These are phyloP conservation scores for Exutisphaerella laricina DNA, from an alignment of 2,329 filamentous ascomycete genomes.

Conservation along the genomic window DNA sequence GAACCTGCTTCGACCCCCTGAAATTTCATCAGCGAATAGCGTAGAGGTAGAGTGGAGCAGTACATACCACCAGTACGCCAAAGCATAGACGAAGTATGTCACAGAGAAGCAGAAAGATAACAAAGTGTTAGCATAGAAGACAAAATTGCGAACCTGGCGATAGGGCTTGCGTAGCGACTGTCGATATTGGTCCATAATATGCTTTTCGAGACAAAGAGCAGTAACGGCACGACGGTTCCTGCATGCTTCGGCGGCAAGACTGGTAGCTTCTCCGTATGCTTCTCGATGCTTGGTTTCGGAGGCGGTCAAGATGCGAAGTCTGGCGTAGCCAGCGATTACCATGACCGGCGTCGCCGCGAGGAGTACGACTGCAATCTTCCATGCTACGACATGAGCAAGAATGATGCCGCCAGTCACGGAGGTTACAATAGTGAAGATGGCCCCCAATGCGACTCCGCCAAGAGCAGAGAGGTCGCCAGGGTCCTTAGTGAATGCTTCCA, in stretches of 20 bases:
- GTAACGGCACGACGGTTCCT: slow-evolving; percentile 58
- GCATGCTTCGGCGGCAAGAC: slow-evolving; percentile 62
- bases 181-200: slow-evolving; percentile 36
- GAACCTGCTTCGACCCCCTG: slow-evolving; percentile 39
- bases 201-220: slow-evolving; percentile 38
- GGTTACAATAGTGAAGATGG: slow-evolving; percentile 45
- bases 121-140: slow-evolving; percentile 37
- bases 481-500: slow-evolving; percentile 45
- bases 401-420: slow-evolving; percentile 46
- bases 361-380: slow-evolving; percentile 48
- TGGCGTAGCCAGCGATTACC: slow-evolving; percentile 42
- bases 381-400: slow-evolving; percentile 44
- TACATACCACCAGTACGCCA: slow-evolving; percentile 45
- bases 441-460: slow-evolving; percentile 47
- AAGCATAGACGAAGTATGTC: slow-evolving; percentile 45
- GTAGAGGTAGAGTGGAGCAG: background rate
- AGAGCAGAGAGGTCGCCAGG: slow-evolving; percentile 45
- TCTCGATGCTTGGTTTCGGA: slow-evolving; percentile 60
- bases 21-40: slow-evolving; percentile 6
- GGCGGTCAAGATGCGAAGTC: slow-evolving; percentile 47
- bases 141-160: slow-evolving; percentile 37
- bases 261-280: slow-evolving; percentile 59
- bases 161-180: slow-evolving; percentile 37
- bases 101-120: slow-evolving; percentile 43
- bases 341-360: slow-evolving; percentile 47